Base-by-base conservation (phyloP, 1,139 yeast genomes). In the Suhomyces bokatorum region DNA sequence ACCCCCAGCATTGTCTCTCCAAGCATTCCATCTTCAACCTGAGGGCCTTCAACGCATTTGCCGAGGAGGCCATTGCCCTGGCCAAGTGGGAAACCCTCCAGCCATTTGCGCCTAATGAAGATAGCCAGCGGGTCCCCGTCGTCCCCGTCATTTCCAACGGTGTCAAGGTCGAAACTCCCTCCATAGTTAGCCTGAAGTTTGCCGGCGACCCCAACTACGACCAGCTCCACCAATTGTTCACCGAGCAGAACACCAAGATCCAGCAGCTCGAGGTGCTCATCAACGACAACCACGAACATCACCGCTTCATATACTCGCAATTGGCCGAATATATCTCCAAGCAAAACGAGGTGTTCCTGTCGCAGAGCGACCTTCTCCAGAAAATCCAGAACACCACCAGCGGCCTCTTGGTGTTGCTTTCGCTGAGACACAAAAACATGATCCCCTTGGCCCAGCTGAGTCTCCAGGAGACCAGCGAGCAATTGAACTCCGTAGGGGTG, bases 11-110 rank as follows among this genome's bases (percentile, higher is more conserved):
- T 46, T 60, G 65, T 5, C 49, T 68, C 12, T 57, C 60, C 17
- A 49, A 50, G 29, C 69, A 67, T 44, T 64, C 66, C 6, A 52
- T 67, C 5, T 69, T 69, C 50, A 61, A 55, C 37, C 50, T 58
- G 12, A 48, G 50, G 2, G 40, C 52, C 8, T 67, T 67, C 45
- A 47, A 51, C 17, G 46, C 50, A 8, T 68, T 53, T 50, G 57
- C 59, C n/a, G 37, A 39, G 2, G 45, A 51, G 24, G 47, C 59
- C 17, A 57, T 57, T 29, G 35, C 46, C 17, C 41, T 37, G 2
- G 58, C 58, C 14, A 10, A 40, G 10, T 16, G 43, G n/a, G 44
- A 43, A 20, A 20, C 24, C 24, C 24, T 20, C 24, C 24, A 20
- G 24, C 24, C 24, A 6, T 20, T 20, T 20, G 24, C 24, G 24